Percentiles rank a stretch among this genome's conserved stretches.
phyloP scores from a whole-genome alignment of 257 asterid species.

The Cordia subcordata region DNA sequence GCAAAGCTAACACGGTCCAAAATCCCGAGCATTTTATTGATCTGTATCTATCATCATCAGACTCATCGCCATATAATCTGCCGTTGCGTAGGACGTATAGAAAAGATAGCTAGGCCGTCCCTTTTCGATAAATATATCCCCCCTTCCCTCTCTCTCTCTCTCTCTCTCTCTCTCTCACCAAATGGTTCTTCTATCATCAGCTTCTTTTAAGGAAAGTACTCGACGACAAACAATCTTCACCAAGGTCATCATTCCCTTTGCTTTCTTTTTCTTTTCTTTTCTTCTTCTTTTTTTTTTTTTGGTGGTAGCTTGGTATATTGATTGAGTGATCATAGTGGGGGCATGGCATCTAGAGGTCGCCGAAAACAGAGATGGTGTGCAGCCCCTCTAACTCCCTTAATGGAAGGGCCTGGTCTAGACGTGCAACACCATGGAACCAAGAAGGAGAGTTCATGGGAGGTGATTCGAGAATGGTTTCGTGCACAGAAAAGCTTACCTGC shows the following conservation, averaged over 20 bases:
- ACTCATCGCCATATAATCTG: conserved; percentile 13
- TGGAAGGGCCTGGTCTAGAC: conserved; percentile 78
- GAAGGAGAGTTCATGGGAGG: conserved; percentile 74
- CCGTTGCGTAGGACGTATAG: conserved; percentile 27
- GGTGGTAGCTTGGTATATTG: no score
- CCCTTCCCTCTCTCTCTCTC: neutral
- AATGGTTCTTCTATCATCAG: no score
- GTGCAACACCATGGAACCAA: conserved; percentile 39
- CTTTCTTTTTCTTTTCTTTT: no score
- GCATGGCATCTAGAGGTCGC: conserved; percentile 45
- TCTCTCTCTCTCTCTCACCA: neutral
- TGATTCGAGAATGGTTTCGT: conserved; percentile 64
- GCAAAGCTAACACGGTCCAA: conserved; percentile 27
- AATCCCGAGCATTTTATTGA: no score
- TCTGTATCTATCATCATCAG: neutral
- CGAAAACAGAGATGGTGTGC: conserved; percentile 58
- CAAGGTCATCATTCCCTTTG: no score
- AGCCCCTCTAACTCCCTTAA: conserved; percentile 69
- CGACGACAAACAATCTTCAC: no score
- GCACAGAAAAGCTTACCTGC: conserved; percentile 30
- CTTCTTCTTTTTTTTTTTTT: no score
- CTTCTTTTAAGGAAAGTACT: no score
- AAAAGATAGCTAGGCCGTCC: conserved; percentile 24
- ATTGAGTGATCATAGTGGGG: no score
- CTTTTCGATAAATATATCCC: no score